Base-by-base conservation (phyloP, 129 eudicot genomes). In the Helianthus tuberosus region DNA sequence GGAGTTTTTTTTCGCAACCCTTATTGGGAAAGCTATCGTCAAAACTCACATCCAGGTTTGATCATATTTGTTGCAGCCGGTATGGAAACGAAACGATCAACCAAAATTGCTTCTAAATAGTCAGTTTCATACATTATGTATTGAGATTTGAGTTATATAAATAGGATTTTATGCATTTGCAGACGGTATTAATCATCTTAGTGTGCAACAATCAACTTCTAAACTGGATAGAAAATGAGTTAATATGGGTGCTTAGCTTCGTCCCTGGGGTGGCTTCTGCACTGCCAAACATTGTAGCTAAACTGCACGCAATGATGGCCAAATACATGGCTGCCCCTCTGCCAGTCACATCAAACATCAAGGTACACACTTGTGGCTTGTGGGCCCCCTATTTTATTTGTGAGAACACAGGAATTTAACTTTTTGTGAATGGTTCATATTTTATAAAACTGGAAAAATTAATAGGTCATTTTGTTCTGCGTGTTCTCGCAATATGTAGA, bases 201-300 rank as follows among this genome's bases (percentile, higher is more conserved):
- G 97, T 95, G 13, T 95, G 99, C 90, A 95, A 95, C 74, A 95
- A 95, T 78, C 99, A 95, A 78, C 97, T 95, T 55, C 90, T 95
- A 20, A 79, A 89, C 64, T 95, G 96, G 96, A 76, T 95, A 13
- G 99, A 95, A 78, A 95, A 91, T 14, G 92, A 95, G 80, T 71
- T 95, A 38, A 81, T 95, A 57, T 74, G 97, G 97, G 78, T 89
- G 76, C 87, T 89, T 47, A 86, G 97, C 84, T 82, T 80, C 80
- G 44, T 95, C 47, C 99, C 99, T 32, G 96, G 94, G 57, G 75
- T 95, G 66, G 79, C 88, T 67, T 75, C 92, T 13, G 77, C 86
- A 54, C 72, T 91, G 38, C 99, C 99, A 14, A 48, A 35, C 66
- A 66, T 91, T 11, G 78, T 89, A 27, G 72, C 86, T 6, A 95